Evolutionary conservation across 129 eudicot species (phyloP).

Genomic region (Rutidosis leptorrhynchoides): DNA sequence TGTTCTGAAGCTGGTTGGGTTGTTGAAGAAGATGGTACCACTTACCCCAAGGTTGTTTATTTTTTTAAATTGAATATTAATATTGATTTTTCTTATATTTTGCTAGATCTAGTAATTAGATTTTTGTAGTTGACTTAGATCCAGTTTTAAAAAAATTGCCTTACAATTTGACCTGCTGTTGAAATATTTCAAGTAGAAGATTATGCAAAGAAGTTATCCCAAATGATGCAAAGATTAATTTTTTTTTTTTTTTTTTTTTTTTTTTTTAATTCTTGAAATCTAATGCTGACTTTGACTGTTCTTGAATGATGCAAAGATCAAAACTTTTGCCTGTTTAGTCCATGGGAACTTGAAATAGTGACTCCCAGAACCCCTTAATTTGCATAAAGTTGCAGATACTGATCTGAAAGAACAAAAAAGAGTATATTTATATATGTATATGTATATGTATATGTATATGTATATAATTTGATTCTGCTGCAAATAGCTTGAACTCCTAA

Average conservation of each 20-base stretch:
- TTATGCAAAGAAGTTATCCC: too few species aligned
- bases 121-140: constrained; percentile 22
- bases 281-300: too few species aligned
- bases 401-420: neutral
- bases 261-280: too few species aligned
- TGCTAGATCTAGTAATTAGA: constrained; percentile 16
- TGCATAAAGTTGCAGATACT: neutral
- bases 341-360: too few species aligned
- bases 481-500: neutral
- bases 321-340: too few species aligned
- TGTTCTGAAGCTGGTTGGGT: constrained; percentile 92
- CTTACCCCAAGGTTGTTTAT: constrained; percentile 82
- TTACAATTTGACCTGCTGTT: constrained; percentile 7
- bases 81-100: neutral
- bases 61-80: neutral
- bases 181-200: constrained; percentile 1
- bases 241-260: too few species aligned
- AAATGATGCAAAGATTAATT: too few species aligned
- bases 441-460: too few species aligned
- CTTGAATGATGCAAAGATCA: too few species aligned
- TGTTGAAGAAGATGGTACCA: constrained; percentile 93
- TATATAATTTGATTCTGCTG: neutral
- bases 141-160: neutral
- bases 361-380: too few species aligned
- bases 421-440: too few species aligned